Conservation (phyloP, 2,329 filamentous ascomycete species). For the Mycosphaerella arachidis region DNA sequence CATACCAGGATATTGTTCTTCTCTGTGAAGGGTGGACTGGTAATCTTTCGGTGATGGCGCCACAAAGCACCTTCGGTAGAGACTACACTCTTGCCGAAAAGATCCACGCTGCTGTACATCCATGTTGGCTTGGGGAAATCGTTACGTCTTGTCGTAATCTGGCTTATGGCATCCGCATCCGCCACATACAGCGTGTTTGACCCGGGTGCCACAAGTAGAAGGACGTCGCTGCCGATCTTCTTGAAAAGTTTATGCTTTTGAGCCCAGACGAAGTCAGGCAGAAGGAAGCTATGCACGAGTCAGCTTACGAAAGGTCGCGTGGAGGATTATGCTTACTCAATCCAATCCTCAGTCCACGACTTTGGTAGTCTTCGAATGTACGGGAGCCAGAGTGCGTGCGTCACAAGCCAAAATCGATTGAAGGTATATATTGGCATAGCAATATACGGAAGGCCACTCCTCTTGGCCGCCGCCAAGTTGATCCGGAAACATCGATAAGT, state of each 20-base stretch:
- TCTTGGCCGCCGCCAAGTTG: conserved; percentile 43
- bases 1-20: conserved; percentile 67
- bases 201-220: conserved; percentile 59
- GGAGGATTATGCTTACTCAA: background rate
- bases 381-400: conserved; percentile 51
- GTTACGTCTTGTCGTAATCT: conserved; percentile 62
- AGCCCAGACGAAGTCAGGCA: conserved; percentile 59
- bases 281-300: conserved; percentile 43
- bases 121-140: conserved; percentile 66
- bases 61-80: conserved; percentile 65
- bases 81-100: conserved; percentile 69
- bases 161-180: conserved; percentile 61
- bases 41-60: conserved; percentile 69
- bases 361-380: conserved; percentile 54
- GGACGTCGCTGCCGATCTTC: conserved; percentile 55
- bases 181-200: conserved; percentile 53
- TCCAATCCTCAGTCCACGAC: conserved; percentile 55
- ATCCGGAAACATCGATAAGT: conserved; percentile 36
- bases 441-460: conserved; percentile 44
- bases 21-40: conserved; percentile 69
- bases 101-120: conserved; percentile 55
- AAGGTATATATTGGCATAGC: conserved; percentile 44
- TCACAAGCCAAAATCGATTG: conserved; percentile 54
- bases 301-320: background rate
- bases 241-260: conserved; percentile 55